A percentile compares a stretch with the other conserved stretches of the same genome.
Evolutionary conservation across 225 moss, liverwort and hornwort genomes (phyloP).

Genomic region (Bryum argenteum): DNA sequence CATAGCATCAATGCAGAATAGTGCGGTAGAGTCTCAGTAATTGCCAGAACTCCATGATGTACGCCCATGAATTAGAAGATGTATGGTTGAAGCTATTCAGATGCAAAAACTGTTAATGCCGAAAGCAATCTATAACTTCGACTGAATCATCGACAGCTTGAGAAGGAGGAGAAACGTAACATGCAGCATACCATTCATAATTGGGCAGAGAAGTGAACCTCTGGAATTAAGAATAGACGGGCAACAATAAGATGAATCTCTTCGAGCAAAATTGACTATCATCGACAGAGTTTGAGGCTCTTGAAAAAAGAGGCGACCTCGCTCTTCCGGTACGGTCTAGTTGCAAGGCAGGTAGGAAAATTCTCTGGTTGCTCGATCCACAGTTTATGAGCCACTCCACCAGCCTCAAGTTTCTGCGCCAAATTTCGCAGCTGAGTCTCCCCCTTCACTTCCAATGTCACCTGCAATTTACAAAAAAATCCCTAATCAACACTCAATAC

Average conservation of each 20-base stretch:
- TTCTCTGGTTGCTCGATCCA: conserved; percentile 98
- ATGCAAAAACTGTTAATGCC: not conserved
- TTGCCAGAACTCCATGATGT: not conserved
- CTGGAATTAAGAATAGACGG: not conserved
- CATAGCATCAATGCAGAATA: not conserved
- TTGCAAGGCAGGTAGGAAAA: conserved; percentile 87
- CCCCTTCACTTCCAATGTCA: conserved; percentile 94
- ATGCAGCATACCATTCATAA: not conserved
- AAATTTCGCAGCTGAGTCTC: conserved; percentile 74
- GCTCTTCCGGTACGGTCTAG: conserved; percentile 81
- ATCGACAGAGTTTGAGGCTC: conserved; percentile 85
- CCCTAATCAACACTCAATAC: not conserved
- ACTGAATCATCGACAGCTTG: not conserved
- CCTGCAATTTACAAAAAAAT: conserved; percentile 55
- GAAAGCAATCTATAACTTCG: too few species aligned
- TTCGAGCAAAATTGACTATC: conserved; percentile 21
- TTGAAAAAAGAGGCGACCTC: conserved; percentile 76
- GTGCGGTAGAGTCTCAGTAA: not conserved
- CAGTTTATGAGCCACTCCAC: conserved; percentile 85
- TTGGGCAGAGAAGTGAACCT: not conserved
- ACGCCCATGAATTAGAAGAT: not conserved
- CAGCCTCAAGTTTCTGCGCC: conserved; percentile 75
- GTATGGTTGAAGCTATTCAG: not conserved
- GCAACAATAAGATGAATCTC: not conserved
- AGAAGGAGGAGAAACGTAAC: not conserved